These are phyloP conservation scores for Fusarium goolgardi DNA, from an alignment of 2,329 filamentous ascomycete species.

Conservation along the genomic window DNA sequence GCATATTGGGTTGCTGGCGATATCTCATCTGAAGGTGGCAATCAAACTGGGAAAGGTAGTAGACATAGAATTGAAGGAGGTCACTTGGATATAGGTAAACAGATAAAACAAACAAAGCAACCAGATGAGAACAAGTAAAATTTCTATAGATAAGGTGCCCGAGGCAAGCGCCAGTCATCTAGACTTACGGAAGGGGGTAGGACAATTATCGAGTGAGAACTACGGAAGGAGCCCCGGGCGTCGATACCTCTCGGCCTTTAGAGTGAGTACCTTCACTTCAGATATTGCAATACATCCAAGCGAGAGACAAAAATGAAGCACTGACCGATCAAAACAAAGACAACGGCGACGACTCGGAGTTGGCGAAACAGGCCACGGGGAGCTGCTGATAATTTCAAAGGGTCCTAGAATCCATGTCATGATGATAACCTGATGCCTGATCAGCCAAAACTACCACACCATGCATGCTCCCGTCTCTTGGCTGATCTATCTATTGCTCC, in stretches of 20 bases:
- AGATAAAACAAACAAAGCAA: background rate
- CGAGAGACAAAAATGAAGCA: slow-evolving; percentile 21
- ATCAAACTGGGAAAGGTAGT: slow-evolving; percentile 8
- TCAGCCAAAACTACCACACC: background rate
- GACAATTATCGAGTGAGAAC: slow-evolving; percentile 9
- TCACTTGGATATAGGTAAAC: slow-evolving; percentile 2
- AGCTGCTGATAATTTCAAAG: slow-evolving; percentile 17
- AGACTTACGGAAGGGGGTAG: slow-evolving; percentile 6
- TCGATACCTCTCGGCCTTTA: slow-evolving; percentile 1
- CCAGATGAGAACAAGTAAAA: background rate
- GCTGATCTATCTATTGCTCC: slow-evolving; percentile 3
- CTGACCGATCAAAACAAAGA: slow-evolving; percentile 24
- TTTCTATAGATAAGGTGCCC: slow-evolving; percentile 15
- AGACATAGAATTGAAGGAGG: slow-evolving; percentile 4
- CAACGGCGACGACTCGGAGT: slow-evolving; percentile 33
- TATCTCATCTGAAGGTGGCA: slow-evolving; percentile 1
- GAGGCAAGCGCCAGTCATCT: slow-evolving; percentile 1
- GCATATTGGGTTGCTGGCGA: slow-evolving; percentile 23
- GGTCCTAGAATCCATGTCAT: slow-evolving; percentile 25
- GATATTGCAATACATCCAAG: slow-evolving; percentile 7
- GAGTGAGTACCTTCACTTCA: background rate
- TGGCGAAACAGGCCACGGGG: slow-evolving; percentile 32
- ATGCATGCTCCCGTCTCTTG: slow-evolving; percentile 30
- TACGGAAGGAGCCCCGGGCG: slow-evolving; percentile 13
- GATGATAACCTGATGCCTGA: slow-evolving; percentile 24